Evolutionary conservation across 257 asterid genomes (phyloP).

Genomic region (Solanum bulbocastanum): DNA sequence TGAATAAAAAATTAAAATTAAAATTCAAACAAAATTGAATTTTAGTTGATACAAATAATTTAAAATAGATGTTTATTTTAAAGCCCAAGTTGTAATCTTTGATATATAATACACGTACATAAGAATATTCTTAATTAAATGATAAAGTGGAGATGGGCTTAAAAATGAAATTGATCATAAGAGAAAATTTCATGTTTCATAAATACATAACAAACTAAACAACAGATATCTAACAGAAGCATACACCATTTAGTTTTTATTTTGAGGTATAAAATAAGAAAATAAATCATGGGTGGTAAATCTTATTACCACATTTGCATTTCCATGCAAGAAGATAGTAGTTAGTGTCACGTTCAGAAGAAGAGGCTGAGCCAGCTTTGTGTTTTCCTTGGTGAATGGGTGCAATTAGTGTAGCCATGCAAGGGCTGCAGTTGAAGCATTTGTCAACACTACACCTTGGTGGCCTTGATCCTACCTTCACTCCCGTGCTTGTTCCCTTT

Average conservation of each 20-base stretch:
- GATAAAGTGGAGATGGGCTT: background rate
- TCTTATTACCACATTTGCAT: constrained; percentile 9
- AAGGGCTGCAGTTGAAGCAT: constrained; percentile 5
- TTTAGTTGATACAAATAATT: too few relatives aligned
- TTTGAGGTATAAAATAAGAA: background rate
- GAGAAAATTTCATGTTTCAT: too few relatives aligned
- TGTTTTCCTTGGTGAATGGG: background rate
- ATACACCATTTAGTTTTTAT: background rate
- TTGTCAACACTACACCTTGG: constrained; percentile 2
- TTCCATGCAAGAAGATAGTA: constrained; percentile 7
- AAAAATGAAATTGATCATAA: too few relatives aligned
- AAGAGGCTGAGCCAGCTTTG: background rate
- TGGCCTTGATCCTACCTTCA: constrained; percentile 6
- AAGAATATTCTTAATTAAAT: background rate
- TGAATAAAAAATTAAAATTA: too few relatives aligned
- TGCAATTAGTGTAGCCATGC: background rate
- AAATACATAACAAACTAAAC: background rate
- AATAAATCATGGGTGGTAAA: background rate
- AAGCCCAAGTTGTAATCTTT: too few relatives aligned
- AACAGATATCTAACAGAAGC: background rate
- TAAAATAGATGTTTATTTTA: too few relatives aligned
- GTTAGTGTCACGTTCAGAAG: background rate
- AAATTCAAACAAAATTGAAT: too few relatives aligned
- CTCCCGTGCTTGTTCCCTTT: background rate
- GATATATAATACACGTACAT: too few relatives aligned